These are phyloP conservation scores for Samsoniella hepiali DNA, from an alignment of 2,329 filamentous ascomycete genomes.

Conservation along the genomic window DNA sequence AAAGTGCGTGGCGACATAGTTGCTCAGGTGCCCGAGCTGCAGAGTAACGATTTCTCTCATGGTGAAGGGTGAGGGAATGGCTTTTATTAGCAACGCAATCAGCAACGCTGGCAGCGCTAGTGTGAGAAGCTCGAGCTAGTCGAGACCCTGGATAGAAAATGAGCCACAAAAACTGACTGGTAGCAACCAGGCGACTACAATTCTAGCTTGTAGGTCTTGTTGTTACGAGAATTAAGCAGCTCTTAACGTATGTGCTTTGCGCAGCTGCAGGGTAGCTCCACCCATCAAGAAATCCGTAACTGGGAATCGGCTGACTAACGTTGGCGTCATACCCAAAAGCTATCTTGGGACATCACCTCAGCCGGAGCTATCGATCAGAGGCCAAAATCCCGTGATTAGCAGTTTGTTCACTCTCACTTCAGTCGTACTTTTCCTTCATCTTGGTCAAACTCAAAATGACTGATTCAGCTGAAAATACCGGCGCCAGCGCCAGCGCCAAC, in stretches of 20 bases:
- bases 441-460: neutral
- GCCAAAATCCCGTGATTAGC: neutral
- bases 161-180: neutral
- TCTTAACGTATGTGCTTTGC: neutral
- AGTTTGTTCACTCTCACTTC: neutral
- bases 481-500: neutral
- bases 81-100: neutral
- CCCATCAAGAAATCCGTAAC: neutral
- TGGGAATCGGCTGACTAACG: conserved; percentile 2
- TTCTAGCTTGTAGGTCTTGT: too few species aligned
- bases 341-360: conserved; percentile 1
- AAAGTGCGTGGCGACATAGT: conserved; percentile 92
- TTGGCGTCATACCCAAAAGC: conserved; percentile 1
- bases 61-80: neutral
- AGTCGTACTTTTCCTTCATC: neutral
- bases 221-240: neutral
- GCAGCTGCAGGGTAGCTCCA: conserved; percentile 10
- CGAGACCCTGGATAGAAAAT: neutral
- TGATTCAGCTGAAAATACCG: neutral
- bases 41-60: conserved; percentile 97
- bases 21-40: conserved; percentile 88
- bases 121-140: neutral
- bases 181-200: neutral
- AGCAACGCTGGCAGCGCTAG: neutral
- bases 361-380: neutral